Conservation (phyloP, 768 basidiomycete genomes). For the Boletus patriciae region DNA sequence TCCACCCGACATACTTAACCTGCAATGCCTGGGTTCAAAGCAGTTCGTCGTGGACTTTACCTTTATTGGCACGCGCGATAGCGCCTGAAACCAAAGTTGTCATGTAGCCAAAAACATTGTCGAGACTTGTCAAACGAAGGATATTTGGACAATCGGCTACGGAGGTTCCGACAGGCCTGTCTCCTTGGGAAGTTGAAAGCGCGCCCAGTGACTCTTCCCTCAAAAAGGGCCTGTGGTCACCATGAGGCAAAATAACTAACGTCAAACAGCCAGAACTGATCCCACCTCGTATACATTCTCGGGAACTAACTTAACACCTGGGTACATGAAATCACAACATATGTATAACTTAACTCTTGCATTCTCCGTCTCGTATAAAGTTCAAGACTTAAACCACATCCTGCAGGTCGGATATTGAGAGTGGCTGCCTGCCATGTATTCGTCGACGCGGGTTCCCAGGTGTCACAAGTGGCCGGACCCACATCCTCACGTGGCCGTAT, state of each 20-base stretch:
- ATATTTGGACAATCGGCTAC: not conserved
- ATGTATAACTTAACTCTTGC: conserved; percentile 16
- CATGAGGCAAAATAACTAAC: not conserved
- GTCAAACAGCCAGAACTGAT: not conserved
- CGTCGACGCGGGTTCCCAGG: conserved; percentile 26
- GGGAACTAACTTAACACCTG: not conserved
- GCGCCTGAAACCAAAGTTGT: not conserved
- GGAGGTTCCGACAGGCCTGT: not conserved
- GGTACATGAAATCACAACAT: conserved; percentile 1
- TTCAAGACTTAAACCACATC: conserved; percentile 21
- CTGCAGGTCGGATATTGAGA: conserved; percentile 34
- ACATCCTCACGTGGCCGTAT: conserved; percentile 75
- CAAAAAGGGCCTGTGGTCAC: not conserved
- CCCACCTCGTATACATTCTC: not conserved
- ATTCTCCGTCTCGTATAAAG: not conserved
- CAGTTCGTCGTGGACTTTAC: not conserved
- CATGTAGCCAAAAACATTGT: not conserved
- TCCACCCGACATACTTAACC: too few species aligned
- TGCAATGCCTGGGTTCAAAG: not conserved
- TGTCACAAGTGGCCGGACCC: conserved; percentile 71
- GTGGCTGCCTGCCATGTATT: conserved; percentile 29
- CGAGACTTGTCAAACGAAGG: not conserved
- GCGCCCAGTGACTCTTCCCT: too few species aligned
- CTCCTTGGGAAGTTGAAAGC: not conserved
- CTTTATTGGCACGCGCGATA: not conserved